Evolutionary conservation across 2,329 filamentous ascomycete species (phyloP), one percentile per base, ranked within the genome.

Genomic region (Botrytis galanthina): DNA sequence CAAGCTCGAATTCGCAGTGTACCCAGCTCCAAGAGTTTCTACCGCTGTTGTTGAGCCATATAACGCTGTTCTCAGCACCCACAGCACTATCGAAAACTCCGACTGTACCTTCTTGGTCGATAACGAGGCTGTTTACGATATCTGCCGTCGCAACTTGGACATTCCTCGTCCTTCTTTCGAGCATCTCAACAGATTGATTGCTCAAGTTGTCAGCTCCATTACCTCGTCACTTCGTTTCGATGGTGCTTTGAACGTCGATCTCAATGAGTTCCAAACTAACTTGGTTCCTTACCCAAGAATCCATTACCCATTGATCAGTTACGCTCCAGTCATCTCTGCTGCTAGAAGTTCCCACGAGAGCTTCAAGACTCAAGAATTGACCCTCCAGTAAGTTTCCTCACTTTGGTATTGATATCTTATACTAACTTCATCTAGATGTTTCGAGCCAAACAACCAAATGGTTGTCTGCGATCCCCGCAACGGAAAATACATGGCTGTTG

Each of bases 191-290:
- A 87, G 88, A 72, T 83, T 91, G 76, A 90, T 91, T 78, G 89
- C 89, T 70, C 89, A 91, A 81, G 89, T 91, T 73, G 89, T 91
- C 77, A 90, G 87, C 82, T 90, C 88, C 46, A 90, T 91, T 78
- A 91, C 89, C 46, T 89, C 88, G 54, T 89, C 87, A 76, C 83
- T 91, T 76, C 86, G 89, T 70, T 91, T 91, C 76, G 89, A 91
- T 78, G 89, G 89, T 78, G 88, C 88, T 64, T 85, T 91, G 79
- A 91, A 91, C 76, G 89, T 91, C 79, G 89, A 91, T 81, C 81
- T 91, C 80, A 89, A 89, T 80, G 89, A 91, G 80, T 91, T 91
- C 84, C 89, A 91, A 83, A 91, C 89, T 77, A 91, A 91, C 82
- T 82, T 91, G 82, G 89, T 91, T 70, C 89, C 89, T 10, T 91